These are phyloP conservation scores for Phytophthora lateralis DNA, from an alignment of 352 stramenopile species.

Conservation along the genomic window DNA sequence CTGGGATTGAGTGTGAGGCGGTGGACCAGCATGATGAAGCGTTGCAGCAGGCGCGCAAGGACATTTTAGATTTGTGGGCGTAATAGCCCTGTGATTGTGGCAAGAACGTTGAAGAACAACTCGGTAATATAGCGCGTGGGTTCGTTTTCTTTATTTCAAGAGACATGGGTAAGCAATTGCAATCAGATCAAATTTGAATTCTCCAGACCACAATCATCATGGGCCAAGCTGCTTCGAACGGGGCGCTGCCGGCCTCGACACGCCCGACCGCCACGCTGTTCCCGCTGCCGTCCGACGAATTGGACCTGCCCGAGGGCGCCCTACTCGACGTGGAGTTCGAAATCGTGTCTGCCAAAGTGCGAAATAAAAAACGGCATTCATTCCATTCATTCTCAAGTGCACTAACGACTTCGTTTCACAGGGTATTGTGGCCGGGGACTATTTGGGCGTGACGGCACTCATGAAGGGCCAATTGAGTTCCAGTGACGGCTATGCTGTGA, in stretches of 20 bases:
- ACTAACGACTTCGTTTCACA: conserved; percentile 6
- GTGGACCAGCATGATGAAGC: conserved; percentile 21
- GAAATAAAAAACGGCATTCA: conserved; percentile 9
- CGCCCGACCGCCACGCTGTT: conserved; percentile 17
- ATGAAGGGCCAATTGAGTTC: conserved; percentile 40
- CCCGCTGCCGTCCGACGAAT: conserved; percentile 24
- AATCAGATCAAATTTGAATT: conserved; percentile 15
- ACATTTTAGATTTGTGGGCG: conserved; percentile 33
- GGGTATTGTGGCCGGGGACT: conserved; percentile 40
- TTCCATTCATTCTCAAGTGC: not conserved
- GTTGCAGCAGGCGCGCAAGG: conserved; percentile 23
- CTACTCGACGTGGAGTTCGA: conserved; percentile 42
- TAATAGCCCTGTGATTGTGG: conserved; percentile 4
- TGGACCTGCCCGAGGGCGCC: conserved; percentile 18
- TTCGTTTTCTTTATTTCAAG: conserved; percentile 1
- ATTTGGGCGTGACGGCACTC: conserved; percentile 29
- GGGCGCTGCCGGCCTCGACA: not conserved
- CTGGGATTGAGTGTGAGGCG: conserved; percentile 29
- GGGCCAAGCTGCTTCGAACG: conserved; percentile 33
- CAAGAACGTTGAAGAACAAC: not conserved
- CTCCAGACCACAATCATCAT: conserved; percentile 9
- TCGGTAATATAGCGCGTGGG: conserved; percentile 4
- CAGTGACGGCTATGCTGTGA: conserved; percentile 44
- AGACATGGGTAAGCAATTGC: conserved; percentile 10
- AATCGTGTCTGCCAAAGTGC: conserved; percentile 43